Conservation (phyloP, 192 early-diverging fungal species). For the Gonapodya prolifera region DNA sequence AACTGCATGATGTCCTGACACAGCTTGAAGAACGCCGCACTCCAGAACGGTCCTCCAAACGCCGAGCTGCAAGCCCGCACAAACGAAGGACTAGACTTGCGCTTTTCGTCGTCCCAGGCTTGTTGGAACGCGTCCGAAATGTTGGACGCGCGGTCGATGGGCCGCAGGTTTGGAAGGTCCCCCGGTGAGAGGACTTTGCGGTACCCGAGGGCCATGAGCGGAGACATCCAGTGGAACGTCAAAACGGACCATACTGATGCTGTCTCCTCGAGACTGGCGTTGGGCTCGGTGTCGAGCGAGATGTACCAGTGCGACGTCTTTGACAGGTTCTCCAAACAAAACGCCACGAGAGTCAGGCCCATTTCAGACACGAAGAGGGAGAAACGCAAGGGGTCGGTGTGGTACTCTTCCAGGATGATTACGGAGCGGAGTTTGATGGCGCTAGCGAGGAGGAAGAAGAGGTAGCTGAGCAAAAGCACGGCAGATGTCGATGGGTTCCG, state of each 20-base stretch:
- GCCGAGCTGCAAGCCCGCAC: conserved; percentile 33
- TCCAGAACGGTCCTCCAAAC: conserved; percentile 50
- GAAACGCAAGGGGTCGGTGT: conserved; percentile 9
- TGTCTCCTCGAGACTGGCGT: conserved; percentile 59
- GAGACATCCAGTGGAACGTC: conserved; percentile 84
- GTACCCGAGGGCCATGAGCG: conserved; percentile 67
- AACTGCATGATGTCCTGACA: conserved; percentile 63
- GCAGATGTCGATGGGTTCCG: no score
- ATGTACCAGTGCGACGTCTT: conserved; percentile 20
- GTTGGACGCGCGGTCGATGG: conserved; percentile 36
- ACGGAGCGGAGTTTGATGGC: conserved; percentile 12
- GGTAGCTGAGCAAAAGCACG: no score
- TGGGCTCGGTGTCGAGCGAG: conserved; percentile 21
- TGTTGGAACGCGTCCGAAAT: conserved; percentile 51
- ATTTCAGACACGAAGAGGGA: conserved; percentile 9
- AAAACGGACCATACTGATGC: conserved; percentile 73
- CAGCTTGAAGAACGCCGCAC: conserved; percentile 68
- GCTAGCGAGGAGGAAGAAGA: conserved; percentile 8
- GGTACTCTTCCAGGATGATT: conserved; percentile 6
- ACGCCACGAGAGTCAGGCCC: conserved; percentile 12
- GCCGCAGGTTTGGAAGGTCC: conserved; percentile 59
- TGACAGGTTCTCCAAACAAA: conserved; percentile 30
- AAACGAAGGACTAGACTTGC: conserved; percentile 10
- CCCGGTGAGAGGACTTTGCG: conserved; percentile 55
- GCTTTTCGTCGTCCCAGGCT: conserved; percentile 55